Conservation (phyloP, 306 rosid genomes). For the Dryas alaskensis region DNA sequence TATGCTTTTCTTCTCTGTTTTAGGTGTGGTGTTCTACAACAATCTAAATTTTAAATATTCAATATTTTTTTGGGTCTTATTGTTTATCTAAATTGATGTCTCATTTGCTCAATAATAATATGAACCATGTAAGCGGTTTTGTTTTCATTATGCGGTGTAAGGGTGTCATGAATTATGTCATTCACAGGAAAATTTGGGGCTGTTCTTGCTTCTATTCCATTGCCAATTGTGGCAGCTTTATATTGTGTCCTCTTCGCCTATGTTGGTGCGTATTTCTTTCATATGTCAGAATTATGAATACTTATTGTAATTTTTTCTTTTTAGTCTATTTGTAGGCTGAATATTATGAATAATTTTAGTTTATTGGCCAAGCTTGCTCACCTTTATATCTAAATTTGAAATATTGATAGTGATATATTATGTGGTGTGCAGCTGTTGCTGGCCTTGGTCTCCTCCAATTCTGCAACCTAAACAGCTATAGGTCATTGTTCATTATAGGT, state of each 20-base stretch:
- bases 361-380: neutral
- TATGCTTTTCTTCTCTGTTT: slow-evolving; percentile 83
- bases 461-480: slow-evolving; percentile 79
- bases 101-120: neutral
- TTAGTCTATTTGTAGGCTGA: neutral
- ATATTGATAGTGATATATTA: slow-evolving; percentile 2
- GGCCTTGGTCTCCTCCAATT: slow-evolving; percentile 78
- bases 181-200: slow-evolving; percentile 88
- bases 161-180: slow-evolving; percentile 19
- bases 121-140: neutral
- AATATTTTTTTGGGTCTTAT: neutral
- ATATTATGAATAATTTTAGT: neutral
- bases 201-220: slow-evolving; percentile 82
- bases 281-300: neutral
- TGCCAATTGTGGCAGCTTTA: slow-evolving; percentile 74
- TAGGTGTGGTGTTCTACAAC: slow-evolving; percentile 43
- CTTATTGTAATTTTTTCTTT: neutral
- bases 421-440: slow-evolving; percentile 54
- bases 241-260: slow-evolving; percentile 81
- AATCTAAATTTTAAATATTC: neutral
- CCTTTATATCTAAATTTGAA: neutral
- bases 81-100: slow-evolving; percentile 2
- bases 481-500: slow-evolving; percentile 68
- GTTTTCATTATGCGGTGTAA: slow-evolving; percentile 12
- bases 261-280: slow-evolving; percentile 54